phyloP scores from a whole-genome alignment of 495 filamentous ascomycete species.

The Zalerion maritima region DNA sequence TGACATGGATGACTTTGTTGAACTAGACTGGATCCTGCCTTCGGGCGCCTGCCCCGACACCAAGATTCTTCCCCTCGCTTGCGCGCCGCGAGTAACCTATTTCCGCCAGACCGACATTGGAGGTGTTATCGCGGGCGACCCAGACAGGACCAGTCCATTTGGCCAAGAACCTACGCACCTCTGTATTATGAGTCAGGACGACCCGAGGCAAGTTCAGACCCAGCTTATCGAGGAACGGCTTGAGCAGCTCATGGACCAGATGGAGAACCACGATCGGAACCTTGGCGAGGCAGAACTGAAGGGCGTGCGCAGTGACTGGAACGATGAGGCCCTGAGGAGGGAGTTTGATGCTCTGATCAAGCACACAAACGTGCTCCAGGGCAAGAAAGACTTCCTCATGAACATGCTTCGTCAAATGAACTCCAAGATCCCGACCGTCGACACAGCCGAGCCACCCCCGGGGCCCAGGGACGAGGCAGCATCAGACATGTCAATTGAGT shows the following conservation, averaged over 20 bases:
- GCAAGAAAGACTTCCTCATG: slow-evolving; percentile 65
- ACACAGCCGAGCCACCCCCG: too few relatives aligned
- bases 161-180: slow-evolving; percentile 84
- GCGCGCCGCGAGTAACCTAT: slow-evolving; percentile 87
- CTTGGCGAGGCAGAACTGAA: slow-evolving; percentile 52
- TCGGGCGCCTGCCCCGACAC: slow-evolving; percentile 84
- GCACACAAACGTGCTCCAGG: slow-evolving; percentile 53
- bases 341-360: slow-evolving; percentile 54
- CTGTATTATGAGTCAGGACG: slow-evolving; percentile 86
- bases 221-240: slow-evolving; percentile 71
- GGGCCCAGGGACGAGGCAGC: too few relatives aligned
- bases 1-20: slow-evolving; percentile 98
- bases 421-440: slow-evolving; percentile 10
- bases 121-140: slow-evolving; percentile 49
- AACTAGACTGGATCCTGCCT: slow-evolving; percentile 89
- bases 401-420: slow-evolving; percentile 54
- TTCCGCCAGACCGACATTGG: slow-evolving; percentile 93
- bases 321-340: slow-evolving; percentile 34
- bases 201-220: slow-evolving; percentile 79
- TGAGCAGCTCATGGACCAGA: slow-evolving; percentile 61
- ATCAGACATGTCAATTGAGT: slow-evolving; percentile 15
- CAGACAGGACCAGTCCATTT: slow-evolving; percentile 66
- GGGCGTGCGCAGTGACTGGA: slow-evolving; percentile 38
- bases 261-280: slow-evolving; percentile 50
- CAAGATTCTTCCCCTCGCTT: slow-evolving; percentile 82